Evolutionary conservation across 768 basidiomycete species (phyloP), one percentile per base, ranked within the genome.

Genomic region (Phlebiopsis gigantea): DNA sequence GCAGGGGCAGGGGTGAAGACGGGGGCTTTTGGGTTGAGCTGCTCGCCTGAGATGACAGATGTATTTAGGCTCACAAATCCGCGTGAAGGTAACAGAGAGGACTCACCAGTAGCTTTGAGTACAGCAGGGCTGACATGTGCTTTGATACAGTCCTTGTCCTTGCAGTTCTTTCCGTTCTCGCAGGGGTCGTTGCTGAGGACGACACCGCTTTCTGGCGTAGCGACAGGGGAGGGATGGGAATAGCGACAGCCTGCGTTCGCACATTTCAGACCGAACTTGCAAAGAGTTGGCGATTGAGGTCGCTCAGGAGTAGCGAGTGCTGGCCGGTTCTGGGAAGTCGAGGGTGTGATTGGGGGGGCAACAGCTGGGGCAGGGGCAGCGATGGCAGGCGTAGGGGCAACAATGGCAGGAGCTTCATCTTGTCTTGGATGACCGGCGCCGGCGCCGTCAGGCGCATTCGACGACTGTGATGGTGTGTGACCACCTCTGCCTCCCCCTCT

Each of bases 171-270:
- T 17, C 91, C 91, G 48, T 87, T 83, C 64, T 94, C 90, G 70
- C 97, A 99, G 19, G 92, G 77, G 56, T 98, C 96, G 56, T 90
- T 93, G 64, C 90, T 96, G 55, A 99, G 77, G 1, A 98, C 97
- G 60, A 99, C 81, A 8, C 95, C 97, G 64, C 90, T 94, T 73
- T 96, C 93, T 29, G 88, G 79, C 17, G 96, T 97, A 5, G 97
- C 95, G 2, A 94, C 92, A n/a, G 97, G 97, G 8, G 90, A 93
- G 4, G 97, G 95, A 70, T 99, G 97, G 8, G 93, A 92, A 70
- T 84, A 98, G 17, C 88, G 79, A 70, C 97, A 99, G 46, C 86
- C 78, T 0, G 88, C 78, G 69, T 98, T 96, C 48, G 87, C 88
- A 72, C 97, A 99, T 62, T 94, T 96, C 22, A 87, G 77, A 10